phyloP scores from a whole-genome alignment of 2,329 filamentous ascomycete genomes.

The Stachybotrys echinatus region DNA sequence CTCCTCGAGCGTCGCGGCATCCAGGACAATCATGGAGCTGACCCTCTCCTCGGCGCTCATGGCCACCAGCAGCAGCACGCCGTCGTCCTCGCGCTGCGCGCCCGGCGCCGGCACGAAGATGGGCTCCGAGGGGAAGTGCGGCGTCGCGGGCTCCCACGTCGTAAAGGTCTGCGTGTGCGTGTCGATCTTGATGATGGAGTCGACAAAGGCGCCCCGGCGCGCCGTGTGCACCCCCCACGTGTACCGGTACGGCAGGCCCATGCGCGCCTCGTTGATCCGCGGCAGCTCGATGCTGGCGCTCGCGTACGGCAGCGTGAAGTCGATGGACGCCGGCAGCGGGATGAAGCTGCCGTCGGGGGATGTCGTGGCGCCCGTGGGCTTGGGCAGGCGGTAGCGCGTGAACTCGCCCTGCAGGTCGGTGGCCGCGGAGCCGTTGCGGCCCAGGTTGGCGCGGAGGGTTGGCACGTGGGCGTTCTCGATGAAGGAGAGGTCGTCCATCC shows the following conservation, averaged over 20 bases:
- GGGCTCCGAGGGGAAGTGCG: conserved; percentile 5
- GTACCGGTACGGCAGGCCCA: conserved; percentile 4
- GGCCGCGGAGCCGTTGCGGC: conserved; percentile 1
- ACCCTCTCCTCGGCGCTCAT: conserved; percentile 3
- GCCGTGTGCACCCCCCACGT: conserved; percentile 6
- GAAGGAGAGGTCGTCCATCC: conserved; percentile 3
- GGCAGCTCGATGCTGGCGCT: conserved; percentile 6
- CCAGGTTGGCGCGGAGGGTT: conserved; percentile 6
- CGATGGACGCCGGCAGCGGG: conserved; percentile 2
- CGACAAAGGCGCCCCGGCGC: conserved; percentile 3
- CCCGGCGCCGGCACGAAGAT: conserved; percentile 5
- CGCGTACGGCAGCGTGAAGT: conserved; percentile 3
- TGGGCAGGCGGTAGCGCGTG: conserved; percentile 7
- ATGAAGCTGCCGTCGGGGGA: conserved; percentile 1
- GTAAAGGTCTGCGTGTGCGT: conserved; percentile 2
- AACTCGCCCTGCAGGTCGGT: conserved; percentile 4
- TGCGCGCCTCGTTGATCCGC: conserved; percentile 1
- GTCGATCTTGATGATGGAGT: conserved; percentile 9
- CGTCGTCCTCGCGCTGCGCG: conserved; percentile 3
- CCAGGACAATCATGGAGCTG: conserved; percentile 5
- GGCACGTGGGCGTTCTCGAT: conserved; percentile 1
- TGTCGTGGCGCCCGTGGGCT: background rate
- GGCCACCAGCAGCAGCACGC: conserved; percentile 3
- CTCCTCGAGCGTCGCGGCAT: conserved; percentile 6
- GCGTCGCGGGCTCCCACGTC: conserved; percentile 2